Percentiles rank a stretch among this genome's conserved stretches.
Conservation (phyloP, 2,329 filamentous ascomycete genomes). For the Fusarium sp. region DNA sequence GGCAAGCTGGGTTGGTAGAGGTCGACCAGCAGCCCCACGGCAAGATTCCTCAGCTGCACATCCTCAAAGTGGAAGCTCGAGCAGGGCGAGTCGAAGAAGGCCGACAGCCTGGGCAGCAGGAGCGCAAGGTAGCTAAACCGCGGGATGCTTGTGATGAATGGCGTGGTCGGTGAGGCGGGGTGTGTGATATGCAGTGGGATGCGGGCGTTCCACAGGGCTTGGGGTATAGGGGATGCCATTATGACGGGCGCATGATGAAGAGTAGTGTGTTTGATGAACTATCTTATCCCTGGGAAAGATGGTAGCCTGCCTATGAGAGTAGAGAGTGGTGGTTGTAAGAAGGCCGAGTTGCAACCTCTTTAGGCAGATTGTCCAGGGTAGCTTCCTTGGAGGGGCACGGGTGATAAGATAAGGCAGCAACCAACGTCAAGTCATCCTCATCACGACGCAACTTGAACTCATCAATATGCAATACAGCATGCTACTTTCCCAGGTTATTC, state of each 20-base stretch:
- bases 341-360: not conserved
- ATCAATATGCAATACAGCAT: not conserved
- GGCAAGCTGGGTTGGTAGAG: conserved; percentile 70
- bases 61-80: conserved; percentile 73
- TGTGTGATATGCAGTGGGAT: conserved; percentile 71
- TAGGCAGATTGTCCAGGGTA: conserved; percentile 16
- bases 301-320: not conserved
- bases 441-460: not conserved
- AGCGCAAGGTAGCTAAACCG: conserved; percentile 74
- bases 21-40: conserved; percentile 70
- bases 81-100: conserved; percentile 69
- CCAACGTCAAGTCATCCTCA: not conserved
- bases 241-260: conserved; percentile 41
- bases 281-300: not conserved
- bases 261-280: conserved; percentile 8
- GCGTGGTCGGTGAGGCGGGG: conserved; percentile 60
- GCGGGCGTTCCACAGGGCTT: conserved; percentile 69
- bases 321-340: conserved; percentile 5
- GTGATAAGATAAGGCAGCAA: conserved; percentile 17
- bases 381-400: conserved; percentile 5
- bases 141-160: conserved; percentile 69
- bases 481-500: too few relatives aligned
- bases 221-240: conserved; percentile 56
- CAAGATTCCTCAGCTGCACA: conserved; percentile 67
- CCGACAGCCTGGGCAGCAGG: conserved; percentile 68